A percentile compares a stretch with the other conserved stretches of the same genome.
Conservation (phyloP, 768 basidiomycete genomes). For the Rhodosporidiobolus odoratus region DNA sequence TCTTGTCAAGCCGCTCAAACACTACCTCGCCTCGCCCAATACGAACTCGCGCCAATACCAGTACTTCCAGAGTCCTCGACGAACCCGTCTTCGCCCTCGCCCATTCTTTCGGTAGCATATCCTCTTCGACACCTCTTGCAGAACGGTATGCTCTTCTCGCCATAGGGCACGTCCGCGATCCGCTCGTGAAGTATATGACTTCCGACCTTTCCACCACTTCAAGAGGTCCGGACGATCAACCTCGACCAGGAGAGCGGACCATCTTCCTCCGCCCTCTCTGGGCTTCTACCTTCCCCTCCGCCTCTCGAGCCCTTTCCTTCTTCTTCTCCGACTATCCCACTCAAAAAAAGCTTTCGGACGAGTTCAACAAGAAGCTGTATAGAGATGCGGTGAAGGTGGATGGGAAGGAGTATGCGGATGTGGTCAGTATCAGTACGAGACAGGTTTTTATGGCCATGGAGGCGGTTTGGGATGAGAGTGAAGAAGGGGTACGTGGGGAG, state of each 20-base stretch:
- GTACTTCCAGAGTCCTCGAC: background rate
- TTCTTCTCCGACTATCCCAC: conserved; percentile 9
- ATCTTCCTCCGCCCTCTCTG: conserved; percentile 14
- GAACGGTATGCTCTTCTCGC: conserved; percentile 18
- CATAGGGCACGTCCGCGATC: conserved; percentile 32
- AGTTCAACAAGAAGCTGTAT: conserved; percentile 31
- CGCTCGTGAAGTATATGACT: conserved; percentile 25
- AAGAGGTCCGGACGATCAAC: background rate
- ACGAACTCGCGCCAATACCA: background rate
- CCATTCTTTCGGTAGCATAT: conserved; percentile 19
- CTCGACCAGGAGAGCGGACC: background rate
- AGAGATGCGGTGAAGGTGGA: conserved; percentile 26
- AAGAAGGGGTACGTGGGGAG: background rate
- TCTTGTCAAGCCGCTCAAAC: background rate
- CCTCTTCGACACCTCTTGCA: background rate
- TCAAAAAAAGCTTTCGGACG: background rate
- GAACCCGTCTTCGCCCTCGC: conserved; percentile 35
- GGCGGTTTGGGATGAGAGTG: conserved; percentile 22
- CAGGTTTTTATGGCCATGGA: conserved; percentile 32
- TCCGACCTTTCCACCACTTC: background rate
- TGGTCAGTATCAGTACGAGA: conserved; percentile 19
- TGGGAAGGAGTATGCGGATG: conserved; percentile 26
- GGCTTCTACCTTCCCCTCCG: conserved; percentile 5
- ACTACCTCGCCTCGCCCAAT: conserved; percentile 6
- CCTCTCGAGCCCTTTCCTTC: conserved; percentile 6